These are phyloP conservation scores for Blastocystis sp. DNA, from an alignment of 352 stramenopile species.

Conservation along the genomic window DNA sequence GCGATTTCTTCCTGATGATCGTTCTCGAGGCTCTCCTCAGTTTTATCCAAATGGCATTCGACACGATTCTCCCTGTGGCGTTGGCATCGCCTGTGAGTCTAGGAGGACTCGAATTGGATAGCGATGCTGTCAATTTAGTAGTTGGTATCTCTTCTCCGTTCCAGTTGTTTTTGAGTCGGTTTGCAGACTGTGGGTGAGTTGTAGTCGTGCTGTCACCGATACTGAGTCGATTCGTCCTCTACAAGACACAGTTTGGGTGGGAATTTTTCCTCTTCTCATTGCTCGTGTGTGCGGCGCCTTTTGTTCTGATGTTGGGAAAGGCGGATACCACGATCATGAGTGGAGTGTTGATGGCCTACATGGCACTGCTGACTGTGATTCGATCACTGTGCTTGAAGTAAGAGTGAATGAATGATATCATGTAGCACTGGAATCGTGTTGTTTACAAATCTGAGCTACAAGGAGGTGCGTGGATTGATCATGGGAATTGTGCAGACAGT, in stretches of 20 bases:
- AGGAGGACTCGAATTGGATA: background rate
- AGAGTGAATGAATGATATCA: background rate
- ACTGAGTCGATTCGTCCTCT: background rate
- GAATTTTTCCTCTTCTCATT: background rate
- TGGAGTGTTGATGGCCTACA: background rate
- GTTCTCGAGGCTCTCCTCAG: background rate
- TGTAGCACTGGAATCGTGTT: background rate
- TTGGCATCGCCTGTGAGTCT: background rate
- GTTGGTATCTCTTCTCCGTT: background rate
- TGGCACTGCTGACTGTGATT: background rate
- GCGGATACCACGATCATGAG: background rate
- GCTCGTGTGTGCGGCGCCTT: background rate
- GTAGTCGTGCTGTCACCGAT: background rate
- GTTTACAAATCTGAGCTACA: conserved; percentile 38
- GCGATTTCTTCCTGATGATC: conserved; percentile 13
- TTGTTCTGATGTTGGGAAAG: background rate
- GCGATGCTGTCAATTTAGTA: background rate
- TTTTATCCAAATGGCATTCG: conserved; percentile 34
- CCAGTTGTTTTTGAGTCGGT: background rate
- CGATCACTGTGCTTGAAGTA: conserved; percentile 5
- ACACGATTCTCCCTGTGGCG: conserved; percentile 11
- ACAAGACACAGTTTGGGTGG: background rate
- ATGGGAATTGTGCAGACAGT: conserved; percentile 30
- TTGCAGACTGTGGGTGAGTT: background rate
- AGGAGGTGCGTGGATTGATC: background rate